phyloP scores from a whole-genome alignment of 23 red algal genomes.

The Gracilariopsis chorda region DNA sequence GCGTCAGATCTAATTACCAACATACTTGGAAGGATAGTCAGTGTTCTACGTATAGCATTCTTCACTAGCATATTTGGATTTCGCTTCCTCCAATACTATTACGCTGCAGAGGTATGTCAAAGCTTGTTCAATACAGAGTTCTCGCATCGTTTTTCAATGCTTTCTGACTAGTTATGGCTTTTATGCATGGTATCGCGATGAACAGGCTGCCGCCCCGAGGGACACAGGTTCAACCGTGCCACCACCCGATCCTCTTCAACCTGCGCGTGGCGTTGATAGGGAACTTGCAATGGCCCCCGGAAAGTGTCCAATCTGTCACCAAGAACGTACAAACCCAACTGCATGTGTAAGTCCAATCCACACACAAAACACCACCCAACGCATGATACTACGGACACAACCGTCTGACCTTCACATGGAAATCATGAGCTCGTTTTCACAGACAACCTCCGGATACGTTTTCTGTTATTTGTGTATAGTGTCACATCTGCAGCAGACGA shows the following conservation, averaged over 20 bases:
- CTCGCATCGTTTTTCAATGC: no score
- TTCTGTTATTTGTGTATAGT: slow-evolving; percentile 70
- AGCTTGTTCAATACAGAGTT: background rate
- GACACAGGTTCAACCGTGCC: slow-evolving; percentile 30
- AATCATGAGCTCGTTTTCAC: background rate
- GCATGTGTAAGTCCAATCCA: slow-evolving; percentile 57
- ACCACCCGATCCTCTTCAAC: slow-evolving; percentile 34
- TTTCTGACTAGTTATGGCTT: background rate
- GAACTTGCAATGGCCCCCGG: slow-evolving; percentile 13
- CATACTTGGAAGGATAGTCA: background rate
- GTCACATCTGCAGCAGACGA: slow-evolving; percentile 4
- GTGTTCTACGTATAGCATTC: slow-evolving; percentile 19
- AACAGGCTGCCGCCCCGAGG: slow-evolving; percentile 34
- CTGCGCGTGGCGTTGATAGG: slow-evolving; percentile 27
- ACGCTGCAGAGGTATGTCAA: slow-evolving; percentile 53
- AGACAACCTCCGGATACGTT: slow-evolving; percentile 64
- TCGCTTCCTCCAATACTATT: slow-evolving; percentile 68
- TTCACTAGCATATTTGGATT: slow-evolving; percentile 59
- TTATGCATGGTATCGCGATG: no score
- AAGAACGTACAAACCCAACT: slow-evolving; percentile 32
- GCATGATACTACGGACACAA: background rate
- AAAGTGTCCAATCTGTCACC: slow-evolving; percentile 49
- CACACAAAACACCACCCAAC: no score
- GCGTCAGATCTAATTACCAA: background rate
- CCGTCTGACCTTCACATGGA: background rate